A percentile compares a stretch with the other conserved stretches of the same genome.
Conservation (phyloP, 1,139 yeast genomes). For the Barnettozyma hawaiiensis region DNA sequence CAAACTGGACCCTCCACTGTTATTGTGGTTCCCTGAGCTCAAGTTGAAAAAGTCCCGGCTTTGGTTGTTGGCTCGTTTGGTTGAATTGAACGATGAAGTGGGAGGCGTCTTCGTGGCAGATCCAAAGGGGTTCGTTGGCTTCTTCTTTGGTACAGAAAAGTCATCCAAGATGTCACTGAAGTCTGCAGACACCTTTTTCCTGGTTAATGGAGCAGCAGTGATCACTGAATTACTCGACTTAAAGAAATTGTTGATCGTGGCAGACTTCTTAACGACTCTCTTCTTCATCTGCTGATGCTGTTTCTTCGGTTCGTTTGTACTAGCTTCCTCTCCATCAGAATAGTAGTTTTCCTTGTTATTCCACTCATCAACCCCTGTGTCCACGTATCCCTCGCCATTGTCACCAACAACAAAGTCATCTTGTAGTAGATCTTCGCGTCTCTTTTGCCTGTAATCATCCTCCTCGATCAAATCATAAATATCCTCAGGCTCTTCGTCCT, state of each 20-base stretch:
- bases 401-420: conserved; percentile 96
- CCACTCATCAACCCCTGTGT: conserved; percentile 90
- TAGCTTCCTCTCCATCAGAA: conserved; percentile 29
- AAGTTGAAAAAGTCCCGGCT: conserved; percentile 14
- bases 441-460: conserved; percentile 66
- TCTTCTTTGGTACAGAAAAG: conserved; percentile 28
- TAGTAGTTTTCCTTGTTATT: conserved; percentile 26
- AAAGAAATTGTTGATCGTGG: conserved; percentile 51
- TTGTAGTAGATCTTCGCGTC: conserved; percentile 72
- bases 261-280: conserved; percentile 36
- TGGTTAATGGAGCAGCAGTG: conserved; percentile 16
- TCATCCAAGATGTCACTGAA: conserved; percentile 46
- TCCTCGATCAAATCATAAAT: conserved; percentile 89
- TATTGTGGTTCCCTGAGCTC: conserved; percentile 4
- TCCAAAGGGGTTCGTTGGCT: conserved; percentile 9
- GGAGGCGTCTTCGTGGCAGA: conserved; percentile 10
- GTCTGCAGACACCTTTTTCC: conserved; percentile 32
- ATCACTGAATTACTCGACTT: conserved; percentile 32
- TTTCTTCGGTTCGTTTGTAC: conserved; percentile 27
- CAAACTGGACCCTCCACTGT: conserved; percentile 3
- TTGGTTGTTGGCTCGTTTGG: conserved; percentile 12
- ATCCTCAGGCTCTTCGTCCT: conserved; percentile 38
- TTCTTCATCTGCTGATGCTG: no score
- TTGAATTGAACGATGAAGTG: conserved; percentile 20
- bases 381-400: conserved; percentile 53